Percentiles rank a stretch among this genome's conserved stretches.
Conservation (phyloP, 345 rosid genomes). For the Lumnitzera littorea region DNA sequence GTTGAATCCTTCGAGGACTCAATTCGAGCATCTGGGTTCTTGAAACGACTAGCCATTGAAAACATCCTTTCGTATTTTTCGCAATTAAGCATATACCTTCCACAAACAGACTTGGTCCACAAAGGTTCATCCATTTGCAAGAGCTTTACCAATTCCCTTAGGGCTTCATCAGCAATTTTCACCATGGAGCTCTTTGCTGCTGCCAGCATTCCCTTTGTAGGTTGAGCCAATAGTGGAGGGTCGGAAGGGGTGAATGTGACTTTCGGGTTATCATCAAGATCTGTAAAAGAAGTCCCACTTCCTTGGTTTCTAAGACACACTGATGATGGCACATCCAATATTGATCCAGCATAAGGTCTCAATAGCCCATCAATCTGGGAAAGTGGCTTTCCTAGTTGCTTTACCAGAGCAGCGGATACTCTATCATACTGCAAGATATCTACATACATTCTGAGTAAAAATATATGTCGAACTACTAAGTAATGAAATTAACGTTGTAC, state of each 20-base stretch:
- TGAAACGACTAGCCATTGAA: slow-evolving; percentile 20
- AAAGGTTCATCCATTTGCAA: slow-evolving; percentile 33
- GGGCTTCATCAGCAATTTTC: slow-evolving; percentile 39
- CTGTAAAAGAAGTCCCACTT: not conserved
- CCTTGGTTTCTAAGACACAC: not conserved
- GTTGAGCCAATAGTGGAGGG: not conserved
- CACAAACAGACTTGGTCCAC: slow-evolving; percentile 41
- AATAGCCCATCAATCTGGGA: not conserved
- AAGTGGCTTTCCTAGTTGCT: slow-evolving; percentile 28
- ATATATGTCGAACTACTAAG: too few relatives aligned
- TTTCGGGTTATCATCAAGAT: slow-evolving; percentile 7
- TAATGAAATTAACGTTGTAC: too few relatives aligned
- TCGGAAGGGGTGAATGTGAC: not conserved
- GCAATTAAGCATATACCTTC: slow-evolving; percentile 26
- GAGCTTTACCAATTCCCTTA: slow-evolving; percentile 47
- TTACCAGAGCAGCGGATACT: slow-evolving; percentile 1
- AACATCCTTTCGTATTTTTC: slow-evolving; percentile 34
- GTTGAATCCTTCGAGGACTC: slow-evolving; percentile 59
- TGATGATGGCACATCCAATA: slow-evolving; percentile 1
- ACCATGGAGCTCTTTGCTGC: slow-evolving; percentile 29
- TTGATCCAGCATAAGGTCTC: too few relatives aligned
- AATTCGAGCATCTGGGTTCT: slow-evolving; percentile 23
- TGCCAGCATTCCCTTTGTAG: slow-evolving; percentile 11
- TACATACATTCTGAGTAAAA: too few relatives aligned
- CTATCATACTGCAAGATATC: too few relatives aligned